Evolutionary conservation across 2,329 filamentous ascomycete genomes (phyloP).

Genomic region (Fusarium hainanense): DNA sequence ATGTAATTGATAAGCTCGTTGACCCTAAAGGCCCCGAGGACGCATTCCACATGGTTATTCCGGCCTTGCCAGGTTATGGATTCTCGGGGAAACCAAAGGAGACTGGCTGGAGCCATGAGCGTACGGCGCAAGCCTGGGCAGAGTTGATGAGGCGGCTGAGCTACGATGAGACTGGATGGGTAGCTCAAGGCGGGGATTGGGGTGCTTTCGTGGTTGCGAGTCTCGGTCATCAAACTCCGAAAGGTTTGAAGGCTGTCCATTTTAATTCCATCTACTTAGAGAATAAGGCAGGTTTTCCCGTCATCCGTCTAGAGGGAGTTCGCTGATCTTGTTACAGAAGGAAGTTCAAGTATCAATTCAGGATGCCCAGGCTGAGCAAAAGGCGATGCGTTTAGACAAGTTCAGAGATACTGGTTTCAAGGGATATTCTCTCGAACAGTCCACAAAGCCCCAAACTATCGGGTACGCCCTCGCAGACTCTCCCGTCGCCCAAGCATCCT

Average conservation of each 20-base stretch:
- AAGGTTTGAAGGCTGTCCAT: slow-evolving; percentile 18
- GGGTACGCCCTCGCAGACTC: slow-evolving; percentile 22
- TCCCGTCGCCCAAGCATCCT: slow-evolving; percentile 13
- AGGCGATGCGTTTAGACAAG: slow-evolving; percentile 4
- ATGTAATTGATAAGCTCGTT: slow-evolving; percentile 3
- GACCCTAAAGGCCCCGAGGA: slow-evolving; percentile 1
- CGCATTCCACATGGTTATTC: slow-evolving; percentile 12
- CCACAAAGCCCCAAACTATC: slow-evolving; percentile 12
- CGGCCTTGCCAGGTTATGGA: slow-evolving; percentile 15
- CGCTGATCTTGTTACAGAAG: neutral
- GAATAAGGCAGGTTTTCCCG: neutral
- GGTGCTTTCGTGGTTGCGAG: slow-evolving; percentile 8
- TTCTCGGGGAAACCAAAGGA: slow-evolving; percentile 20
- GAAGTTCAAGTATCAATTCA: neutral
- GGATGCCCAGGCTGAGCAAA: neutral
- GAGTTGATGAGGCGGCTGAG: slow-evolving; percentile 11
- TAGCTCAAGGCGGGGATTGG: slow-evolving; percentile 23
- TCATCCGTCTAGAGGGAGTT: accelerated
- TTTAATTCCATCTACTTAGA: slow-evolving; percentile 23
- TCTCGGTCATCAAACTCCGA: slow-evolving; percentile 10
- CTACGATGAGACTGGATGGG: slow-evolving; percentile 1
- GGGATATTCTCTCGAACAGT: slow-evolving; percentile 13
- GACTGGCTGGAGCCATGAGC: slow-evolving; percentile 8
- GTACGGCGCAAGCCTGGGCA: slow-evolving; percentile 9
- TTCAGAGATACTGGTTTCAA: neutral